Evolutionary conservation across 2,329 filamentous ascomycete genomes (phyloP).

Genomic region (Sclerotinia spermophila): DNA sequence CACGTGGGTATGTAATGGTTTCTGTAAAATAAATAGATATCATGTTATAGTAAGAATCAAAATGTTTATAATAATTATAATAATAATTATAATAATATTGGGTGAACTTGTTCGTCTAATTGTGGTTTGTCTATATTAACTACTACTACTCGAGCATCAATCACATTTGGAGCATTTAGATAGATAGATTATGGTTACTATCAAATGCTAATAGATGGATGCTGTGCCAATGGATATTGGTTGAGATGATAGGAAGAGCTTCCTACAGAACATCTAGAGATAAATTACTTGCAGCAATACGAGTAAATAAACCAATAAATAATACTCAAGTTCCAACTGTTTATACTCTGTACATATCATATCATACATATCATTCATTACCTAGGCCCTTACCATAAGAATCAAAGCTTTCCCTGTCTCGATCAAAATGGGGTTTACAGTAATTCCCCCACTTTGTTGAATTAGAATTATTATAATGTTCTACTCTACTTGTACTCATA

Average conservation of each 20-base stretch:
- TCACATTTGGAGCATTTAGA: neutral
- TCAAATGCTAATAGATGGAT: neutral
- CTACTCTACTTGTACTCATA: neutral
- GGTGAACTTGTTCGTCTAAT: neutral
- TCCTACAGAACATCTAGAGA: neutral
- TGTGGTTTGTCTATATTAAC: neutral
- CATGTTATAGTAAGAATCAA: neutral
- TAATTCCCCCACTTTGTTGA: slow-evolving; percentile 4
- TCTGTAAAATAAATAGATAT: neutral
- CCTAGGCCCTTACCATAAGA: neutral
- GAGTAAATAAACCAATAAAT: no score
- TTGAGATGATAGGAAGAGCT: neutral
- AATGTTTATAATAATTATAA: neutral
- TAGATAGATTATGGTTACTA: neutral
- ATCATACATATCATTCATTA: neutral
- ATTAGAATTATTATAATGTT: neutral
- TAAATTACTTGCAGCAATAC: no score
- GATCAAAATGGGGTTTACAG: neutral
- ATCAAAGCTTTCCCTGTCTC: neutral
- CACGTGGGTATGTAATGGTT: neutral
- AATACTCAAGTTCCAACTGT: neutral
- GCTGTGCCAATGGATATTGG: neutral
- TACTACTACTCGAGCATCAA: neutral
- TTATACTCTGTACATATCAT: neutral
- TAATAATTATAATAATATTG: neutral